A percentile compares a stretch with the other conserved stretches of the same genome.
Evolutionary conservation across 2,329 filamentous ascomycete species (phyloP).

Genomic region (Lomentospora prolificans): DNA sequence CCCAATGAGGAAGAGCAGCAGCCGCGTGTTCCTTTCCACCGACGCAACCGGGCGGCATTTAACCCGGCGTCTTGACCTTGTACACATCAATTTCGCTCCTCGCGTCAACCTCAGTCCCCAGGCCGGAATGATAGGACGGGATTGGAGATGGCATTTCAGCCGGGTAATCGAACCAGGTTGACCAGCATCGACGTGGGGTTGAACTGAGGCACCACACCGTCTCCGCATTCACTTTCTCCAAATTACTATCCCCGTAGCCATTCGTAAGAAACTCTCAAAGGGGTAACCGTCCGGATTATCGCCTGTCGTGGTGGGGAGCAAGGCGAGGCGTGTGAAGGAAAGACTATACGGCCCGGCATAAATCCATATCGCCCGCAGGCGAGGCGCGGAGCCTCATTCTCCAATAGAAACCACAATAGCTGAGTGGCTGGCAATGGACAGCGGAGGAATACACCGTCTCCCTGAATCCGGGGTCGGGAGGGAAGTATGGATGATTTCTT

Average conservation of each 20-base stretch:
- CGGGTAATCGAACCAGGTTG: background rate
- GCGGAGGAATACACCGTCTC: background rate
- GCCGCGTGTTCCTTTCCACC: background rate
- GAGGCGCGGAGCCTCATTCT: background rate
- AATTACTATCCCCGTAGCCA: background rate
- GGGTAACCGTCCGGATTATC: background rate
- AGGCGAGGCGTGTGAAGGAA: background rate
- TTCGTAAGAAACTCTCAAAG: background rate
- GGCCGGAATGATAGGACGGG: background rate
- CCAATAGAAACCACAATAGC: background rate
- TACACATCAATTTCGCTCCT: background rate
- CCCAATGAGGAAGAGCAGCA: background rate
- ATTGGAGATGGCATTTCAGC: conserved; percentile 1
- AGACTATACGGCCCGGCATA: background rate
- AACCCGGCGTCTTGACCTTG: background rate
- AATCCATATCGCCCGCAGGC: background rate
- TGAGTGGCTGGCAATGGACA: background rate
- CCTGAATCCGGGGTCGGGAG: conserved; percentile 1
- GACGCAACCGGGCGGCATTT: conserved; percentile 1
- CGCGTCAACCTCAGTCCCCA: background rate
- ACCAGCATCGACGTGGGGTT: background rate
- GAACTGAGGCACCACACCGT: background rate
- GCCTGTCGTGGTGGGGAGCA: background rate
- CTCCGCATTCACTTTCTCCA: background rate
- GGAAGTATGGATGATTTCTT: background rate